phyloP scores from a whole-genome alignment of 345 rosid species.

The Lagerstroemia speciosa region DNA sequence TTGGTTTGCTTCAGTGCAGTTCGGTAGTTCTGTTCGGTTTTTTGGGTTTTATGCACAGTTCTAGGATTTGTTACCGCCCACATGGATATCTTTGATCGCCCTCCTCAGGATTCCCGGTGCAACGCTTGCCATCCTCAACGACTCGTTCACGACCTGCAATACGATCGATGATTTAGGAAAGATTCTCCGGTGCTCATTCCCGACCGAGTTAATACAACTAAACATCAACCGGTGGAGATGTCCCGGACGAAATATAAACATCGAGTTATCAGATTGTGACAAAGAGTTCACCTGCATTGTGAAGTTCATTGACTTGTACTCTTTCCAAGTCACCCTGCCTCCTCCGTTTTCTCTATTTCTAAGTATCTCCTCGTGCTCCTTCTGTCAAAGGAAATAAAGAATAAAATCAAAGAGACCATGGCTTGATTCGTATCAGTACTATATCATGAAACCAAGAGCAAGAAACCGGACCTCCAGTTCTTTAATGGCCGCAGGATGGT shows the following conservation, averaged over 20 bases:
- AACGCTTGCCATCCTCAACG: conserved; percentile 27
- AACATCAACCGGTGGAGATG: too few relatives aligned
- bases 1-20: too few relatives aligned
- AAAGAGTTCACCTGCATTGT: conserved; percentile 12
- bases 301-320: conserved; percentile 7
- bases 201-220: too few relatives aligned
- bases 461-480: conserved; percentile 7
- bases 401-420: not conserved
- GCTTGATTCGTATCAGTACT: not conserved
- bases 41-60: too few relatives aligned
- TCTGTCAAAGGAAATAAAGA: conserved; percentile 3
- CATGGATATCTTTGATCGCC: conserved; percentile 20
- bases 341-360: conserved; percentile 6
- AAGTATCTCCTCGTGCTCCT: conserved; percentile 27
- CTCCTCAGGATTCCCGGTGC: conserved; percentile 30
- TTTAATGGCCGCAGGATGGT: conserved; percentile 9
- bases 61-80: not conserved
- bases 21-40: too few relatives aligned
- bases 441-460: not conserved
- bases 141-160: conserved; percentile 36
- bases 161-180: too few relatives aligned
- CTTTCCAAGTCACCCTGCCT: conserved; percentile 4
- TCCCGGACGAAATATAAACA: too few relatives aligned
- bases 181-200: too few relatives aligned
- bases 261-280: too few relatives aligned